phyloP scores from a whole-genome alignment of 192 early-diverging fungal species.

The Mortierella claussenii region DNA sequence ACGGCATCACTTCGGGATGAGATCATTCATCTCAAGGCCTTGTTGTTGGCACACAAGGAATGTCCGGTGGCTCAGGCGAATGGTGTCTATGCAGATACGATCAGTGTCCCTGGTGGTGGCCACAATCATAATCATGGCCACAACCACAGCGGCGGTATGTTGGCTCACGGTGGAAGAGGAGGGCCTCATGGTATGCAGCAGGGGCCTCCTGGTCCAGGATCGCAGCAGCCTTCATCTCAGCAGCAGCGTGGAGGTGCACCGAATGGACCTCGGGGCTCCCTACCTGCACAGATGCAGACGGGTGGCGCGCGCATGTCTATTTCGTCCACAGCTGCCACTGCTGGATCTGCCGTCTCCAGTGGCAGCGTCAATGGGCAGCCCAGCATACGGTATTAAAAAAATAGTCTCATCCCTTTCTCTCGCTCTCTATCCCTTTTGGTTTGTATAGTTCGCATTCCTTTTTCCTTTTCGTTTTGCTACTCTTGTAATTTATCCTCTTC shows the following conservation, averaged over 20 bases:
- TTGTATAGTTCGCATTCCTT: neutral
- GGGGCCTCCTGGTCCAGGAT: neutral
- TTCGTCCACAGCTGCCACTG: slow-evolving; percentile 4
- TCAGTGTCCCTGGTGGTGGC: slow-evolving; percentile 7
- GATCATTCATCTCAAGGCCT: slow-evolving; percentile 78
- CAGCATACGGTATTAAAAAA: slow-evolving; percentile 36
- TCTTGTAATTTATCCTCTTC: slow-evolving; percentile 13
- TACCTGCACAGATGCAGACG: slow-evolving; percentile 33
- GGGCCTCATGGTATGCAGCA: slow-evolving; percentile 4
- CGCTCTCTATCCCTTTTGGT: neutral
- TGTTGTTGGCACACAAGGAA: slow-evolving; percentile 82
- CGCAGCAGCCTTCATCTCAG: slow-evolving; percentile 13
- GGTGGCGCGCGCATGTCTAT: slow-evolving; percentile 26
- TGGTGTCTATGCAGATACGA: slow-evolving; percentile 64
- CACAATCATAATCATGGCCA: slow-evolving; percentile 12
- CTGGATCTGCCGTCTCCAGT: slow-evolving; percentile 12
- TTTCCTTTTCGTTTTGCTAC: slow-evolving; percentile 6
- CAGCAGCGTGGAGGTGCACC: slow-evolving; percentile 1
- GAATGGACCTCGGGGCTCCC: slow-evolving; percentile 15
- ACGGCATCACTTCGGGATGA: slow-evolving; percentile 72
- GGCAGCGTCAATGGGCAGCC: slow-evolving; percentile 13
- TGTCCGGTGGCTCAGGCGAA: slow-evolving; percentile 77
- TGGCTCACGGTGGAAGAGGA: slow-evolving; percentile 17
- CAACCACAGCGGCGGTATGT: slow-evolving; percentile 22
- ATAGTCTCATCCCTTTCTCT: no score